These are phyloP conservation scores for Camptophora hylomeconis DNA, from an alignment of 2,329 filamentous ascomycete genomes.

Conservation along the genomic window DNA sequence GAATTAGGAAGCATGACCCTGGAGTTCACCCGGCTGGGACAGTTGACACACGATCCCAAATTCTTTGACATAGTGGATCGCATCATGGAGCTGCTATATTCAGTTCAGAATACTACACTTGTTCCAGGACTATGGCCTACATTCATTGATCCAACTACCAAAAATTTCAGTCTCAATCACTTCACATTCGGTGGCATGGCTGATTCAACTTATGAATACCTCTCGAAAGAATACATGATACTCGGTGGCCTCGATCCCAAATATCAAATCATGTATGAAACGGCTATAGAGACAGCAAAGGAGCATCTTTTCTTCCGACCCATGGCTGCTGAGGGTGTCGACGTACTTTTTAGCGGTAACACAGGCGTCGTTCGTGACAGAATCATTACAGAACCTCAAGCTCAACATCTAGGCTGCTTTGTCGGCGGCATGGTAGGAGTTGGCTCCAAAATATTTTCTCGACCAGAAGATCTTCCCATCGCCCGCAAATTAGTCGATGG, in stretches of 20 bases:
- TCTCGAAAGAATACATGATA: slow-evolving; percentile 56
- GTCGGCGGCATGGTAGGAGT: slow-evolving; percentile 58
- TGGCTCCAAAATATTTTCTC: slow-evolving; percentile 47
- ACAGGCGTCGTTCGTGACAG: slow-evolving; percentile 22
- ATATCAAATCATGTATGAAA: slow-evolving; percentile 61
- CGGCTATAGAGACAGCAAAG: slow-evolving; percentile 53
- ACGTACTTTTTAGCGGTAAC: slow-evolving; percentile 52
- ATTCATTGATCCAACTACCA: slow-evolving; percentile 35
- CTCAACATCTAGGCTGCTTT: slow-evolving; percentile 57
- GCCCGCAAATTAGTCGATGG: slow-evolving; percentile 48
- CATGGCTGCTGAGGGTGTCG: slow-evolving; percentile 52
- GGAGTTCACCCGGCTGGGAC: slow-evolving; percentile 52
- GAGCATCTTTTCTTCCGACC: slow-evolving; percentile 66
- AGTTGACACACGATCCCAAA: slow-evolving; percentile 46
- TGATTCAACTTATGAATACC: slow-evolving; percentile 45
- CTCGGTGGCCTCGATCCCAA: slow-evolving; percentile 53
- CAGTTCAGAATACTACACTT: slow-evolving; percentile 39
- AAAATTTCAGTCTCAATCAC: slow-evolving; percentile 28
- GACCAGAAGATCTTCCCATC: slow-evolving; percentile 40
- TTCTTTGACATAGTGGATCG: slow-evolving; percentile 51
- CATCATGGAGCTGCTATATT: slow-evolving; percentile 43
- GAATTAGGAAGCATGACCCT: slow-evolving; percentile 47
- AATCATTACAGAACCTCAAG: slow-evolving; percentile 19
- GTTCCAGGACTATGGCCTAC: slow-evolving; percentile 53
- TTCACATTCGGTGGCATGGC: slow-evolving; percentile 44